Evolutionary conservation across 2,329 filamentous ascomycete species (phyloP), one percentile per base, ranked within the genome.

Genomic region (Alternaria solani): DNA sequence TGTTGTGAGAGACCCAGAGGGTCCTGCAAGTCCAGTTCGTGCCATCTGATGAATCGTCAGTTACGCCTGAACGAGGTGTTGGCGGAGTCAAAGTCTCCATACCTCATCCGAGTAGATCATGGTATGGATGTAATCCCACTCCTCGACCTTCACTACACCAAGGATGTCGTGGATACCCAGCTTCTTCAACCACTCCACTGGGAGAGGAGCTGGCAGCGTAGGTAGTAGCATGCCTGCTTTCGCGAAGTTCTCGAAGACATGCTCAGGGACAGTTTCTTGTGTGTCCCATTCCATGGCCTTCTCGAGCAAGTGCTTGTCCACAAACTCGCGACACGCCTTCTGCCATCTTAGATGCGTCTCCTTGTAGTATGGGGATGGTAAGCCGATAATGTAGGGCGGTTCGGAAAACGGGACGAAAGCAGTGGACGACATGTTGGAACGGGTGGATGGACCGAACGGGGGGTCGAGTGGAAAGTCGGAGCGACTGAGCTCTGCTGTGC

Each of bases 281-380:
- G 83, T 85, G 68, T 93, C 91, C 88, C 89, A 93, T 43, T 92
- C 89, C 48, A 89, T 78, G 0, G 88, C 88, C 68, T 89, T 79
- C 36, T 85, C 81, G 51, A 86, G 79, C 6, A 93, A 80, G 69
- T 92, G 81, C 67, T 90, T 82, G 51, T 85, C 82, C 46, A 91
- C 81, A 74, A 92, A 92, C 6, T 82, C 84, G 36, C 89, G 88
- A 72, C 88, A 89, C 64, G 85, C 86, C 73, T 87, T 86, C 74
- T 93, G 90, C 82, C 88, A 92, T 71, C 79, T 81, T 14, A 82
- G 81, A 73, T 93, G 90, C 4, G 87, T 87, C 3, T 85, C 82
- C 25, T 85, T 88, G 80, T 91, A 91, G 80, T 92, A 91, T 12
- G 90, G 87, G 0, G 88, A 91, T 0, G 90, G 91, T 3, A 92